Base-by-base conservation (phyloP, 108 stramenopile genomes). In the Craspedostauros australis region DNA sequence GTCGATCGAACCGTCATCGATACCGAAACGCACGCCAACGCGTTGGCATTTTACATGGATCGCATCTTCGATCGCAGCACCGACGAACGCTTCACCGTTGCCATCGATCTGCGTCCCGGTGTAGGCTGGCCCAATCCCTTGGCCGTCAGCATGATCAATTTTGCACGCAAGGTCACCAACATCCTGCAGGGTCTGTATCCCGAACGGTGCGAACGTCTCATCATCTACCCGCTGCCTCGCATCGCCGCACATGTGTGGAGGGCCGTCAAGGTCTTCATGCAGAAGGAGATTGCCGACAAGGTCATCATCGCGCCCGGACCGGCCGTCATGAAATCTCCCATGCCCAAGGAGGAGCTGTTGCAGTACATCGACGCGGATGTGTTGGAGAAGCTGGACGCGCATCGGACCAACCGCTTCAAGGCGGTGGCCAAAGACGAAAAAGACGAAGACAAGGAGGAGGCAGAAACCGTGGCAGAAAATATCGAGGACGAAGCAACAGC, bases 91-190 rank as follows among this genome's bases (percentile, higher is more conserved):
- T 27, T 76, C n/a, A 68, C 66, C 3, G 39, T 87, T 3, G 33
- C 76, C 11, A 60, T 87, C 23, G 85, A 83, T 46, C 73, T 80
- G 3, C 63, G 85, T 8, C 43, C 77, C 7, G 81, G 81, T 16
- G 51, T 73, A 16, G 85, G 85, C 29, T 87, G 81, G 81, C 70
- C 75, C 0, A 87, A 87, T 43, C 77, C 77, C 15, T 20, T 39
- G 27, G 61, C 76, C 0, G 16, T 49, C 40, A 72, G 68, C 30
- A 57, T 80, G 20, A 29, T 87, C 9, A 70, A 71, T 6, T 83
- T 83, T 39, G 75, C 79, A 11, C 61, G 68, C 26, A 47, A 47
- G 11, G 48, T 72, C 16, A 42, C 58, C n/a, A 68, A 57, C 28
- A 15, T 66, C 0, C 19, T 82, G 36, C 24, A 64, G 25, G 55